Evolutionary conservation across 1,139 yeast species (phyloP), one percentile per base, ranked within the genome.

Genomic region (Diutina scorzettiae): DNA sequence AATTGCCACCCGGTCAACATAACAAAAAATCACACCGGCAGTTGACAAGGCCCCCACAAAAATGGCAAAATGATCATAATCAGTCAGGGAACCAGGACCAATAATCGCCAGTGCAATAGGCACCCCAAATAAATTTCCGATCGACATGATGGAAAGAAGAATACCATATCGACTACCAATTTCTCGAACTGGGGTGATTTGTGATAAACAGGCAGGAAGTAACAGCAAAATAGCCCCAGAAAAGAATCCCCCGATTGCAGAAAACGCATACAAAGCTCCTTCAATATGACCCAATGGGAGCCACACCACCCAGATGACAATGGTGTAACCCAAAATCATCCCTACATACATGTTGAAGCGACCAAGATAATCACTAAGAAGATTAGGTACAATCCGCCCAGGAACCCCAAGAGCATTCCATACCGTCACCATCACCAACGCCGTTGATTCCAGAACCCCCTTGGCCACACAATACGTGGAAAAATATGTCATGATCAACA

Each of bases 381-480:
- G 48, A 25, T 79, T 78, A 1, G 84, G 80, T 5, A 76, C 49
- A 44, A 69, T 68, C 46, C 86, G 59, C 1, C 85, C 86, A 3
- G 69, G 48, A 14, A 77, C 64, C 5, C 85, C 84, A 2, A 73
- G 62, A 1, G 77, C 79, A 56, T 78, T 80, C 50, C 69, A 63
- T 8, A 74, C 63, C 0, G 84, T 76, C 31, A 78, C 62, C 27
- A 78, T 56, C 12, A 73, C 50, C 50, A 73, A 72, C 0, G 82
- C 63, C 5, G 64, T 56, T n/a, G 75, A 64, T 48, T 72, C 73
- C 5, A 73, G 57, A 52, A 68, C 65, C 0, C 83, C 83, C 44
- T 66, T 66, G 12, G 69, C 64, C 18, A 73, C 56, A 0, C 78
- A 76, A 53, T 73, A 77, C 2, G 79, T 70, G 0, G 80, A 70